phyloP scores from a whole-genome alignment of 2,329 filamentous ascomycete genomes.

The Zymoseptoria brevis region DNA sequence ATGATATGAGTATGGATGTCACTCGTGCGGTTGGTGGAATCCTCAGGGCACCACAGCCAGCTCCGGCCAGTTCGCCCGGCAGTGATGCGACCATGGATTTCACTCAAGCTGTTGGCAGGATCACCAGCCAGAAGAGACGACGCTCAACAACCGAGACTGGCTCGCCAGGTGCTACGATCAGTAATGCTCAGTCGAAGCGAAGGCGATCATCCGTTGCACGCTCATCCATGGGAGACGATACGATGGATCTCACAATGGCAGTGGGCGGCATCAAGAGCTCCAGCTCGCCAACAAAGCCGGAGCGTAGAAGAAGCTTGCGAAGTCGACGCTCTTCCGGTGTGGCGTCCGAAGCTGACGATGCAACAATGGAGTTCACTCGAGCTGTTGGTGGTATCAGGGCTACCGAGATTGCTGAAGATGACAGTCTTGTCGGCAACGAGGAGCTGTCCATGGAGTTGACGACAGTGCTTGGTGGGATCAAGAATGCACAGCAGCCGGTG shows the following conservation, averaged over 20 bases:
- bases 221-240: constrained; percentile 33
- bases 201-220: constrained; percentile 31
- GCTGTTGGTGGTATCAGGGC: constrained; percentile 40
- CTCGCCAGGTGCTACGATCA: constrained; percentile 21
- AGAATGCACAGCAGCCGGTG: constrained; percentile 23
- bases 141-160: constrained; percentile 33
- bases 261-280: constrained; percentile 29
- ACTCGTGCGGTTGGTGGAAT: constrained; percentile 78
- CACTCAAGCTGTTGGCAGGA: constrained; percentile 47
- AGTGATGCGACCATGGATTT: constrained; percentile 48
- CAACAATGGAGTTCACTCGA: constrained; percentile 50
- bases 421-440: constrained; percentile 33
- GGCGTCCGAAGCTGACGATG: constrained; percentile 35
- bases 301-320: constrained; percentile 26
- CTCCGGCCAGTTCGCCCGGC: constrained; percentile 30
- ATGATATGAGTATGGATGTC: constrained; percentile 88
- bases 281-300: constrained; percentile 19
- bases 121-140: constrained; percentile 39
- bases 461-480: constrained; percentile 40
- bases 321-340: constrained; percentile 30
- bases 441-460: constrained; percentile 49
- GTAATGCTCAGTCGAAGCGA: constrained; percentile 24
- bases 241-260: constrained; percentile 35
- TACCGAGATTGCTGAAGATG: constrained; percentile 7
- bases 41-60: constrained; percentile 39